Percentiles rank a stretch among this genome's conserved stretches.
Conservation (phyloP, 2,329 filamentous ascomycete genomes). For the Microsporum ferrugineum region DNA sequence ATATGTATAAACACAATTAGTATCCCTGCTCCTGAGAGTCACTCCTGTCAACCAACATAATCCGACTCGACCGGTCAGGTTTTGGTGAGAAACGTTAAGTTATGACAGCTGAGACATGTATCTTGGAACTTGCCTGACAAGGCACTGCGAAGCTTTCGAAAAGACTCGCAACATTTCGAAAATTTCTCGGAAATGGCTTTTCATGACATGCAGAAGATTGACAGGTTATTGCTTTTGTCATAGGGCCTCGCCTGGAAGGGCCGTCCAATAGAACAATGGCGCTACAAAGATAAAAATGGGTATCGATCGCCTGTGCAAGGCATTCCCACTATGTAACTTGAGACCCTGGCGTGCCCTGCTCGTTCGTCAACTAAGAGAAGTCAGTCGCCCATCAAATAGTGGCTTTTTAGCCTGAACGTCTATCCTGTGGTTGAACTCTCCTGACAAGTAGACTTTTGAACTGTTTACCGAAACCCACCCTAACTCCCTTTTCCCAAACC, state of each 20-base stretch:
- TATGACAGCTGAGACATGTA: neutral
- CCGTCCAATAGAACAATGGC: neutral
- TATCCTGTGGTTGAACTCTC: neutral
- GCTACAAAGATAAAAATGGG: neutral
- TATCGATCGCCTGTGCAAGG: neutral
- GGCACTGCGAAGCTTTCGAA: neutral
- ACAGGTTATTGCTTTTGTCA: neutral
- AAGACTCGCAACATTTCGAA: neutral
- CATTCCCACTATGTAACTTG: neutral
- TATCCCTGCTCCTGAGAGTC: neutral
- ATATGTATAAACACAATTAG: neutral
- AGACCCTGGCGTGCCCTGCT: neutral
- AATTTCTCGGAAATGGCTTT: neutral
- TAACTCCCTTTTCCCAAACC: neutral
- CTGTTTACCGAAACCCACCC: neutral
- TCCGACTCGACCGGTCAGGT: neutral
- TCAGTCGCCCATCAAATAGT: neutral
- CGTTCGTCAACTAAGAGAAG: neutral
- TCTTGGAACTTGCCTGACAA: neutral
- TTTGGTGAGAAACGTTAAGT: neutral
- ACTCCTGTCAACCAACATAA: neutral
- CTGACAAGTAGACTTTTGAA: neutral
- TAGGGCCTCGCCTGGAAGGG: neutral
- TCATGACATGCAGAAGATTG: constrained; percentile 3
- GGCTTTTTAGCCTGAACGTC: neutral